Conservation (phyloP, 148 eudicot genomes). For the Amaranthus hypochondriacus region DNA sequence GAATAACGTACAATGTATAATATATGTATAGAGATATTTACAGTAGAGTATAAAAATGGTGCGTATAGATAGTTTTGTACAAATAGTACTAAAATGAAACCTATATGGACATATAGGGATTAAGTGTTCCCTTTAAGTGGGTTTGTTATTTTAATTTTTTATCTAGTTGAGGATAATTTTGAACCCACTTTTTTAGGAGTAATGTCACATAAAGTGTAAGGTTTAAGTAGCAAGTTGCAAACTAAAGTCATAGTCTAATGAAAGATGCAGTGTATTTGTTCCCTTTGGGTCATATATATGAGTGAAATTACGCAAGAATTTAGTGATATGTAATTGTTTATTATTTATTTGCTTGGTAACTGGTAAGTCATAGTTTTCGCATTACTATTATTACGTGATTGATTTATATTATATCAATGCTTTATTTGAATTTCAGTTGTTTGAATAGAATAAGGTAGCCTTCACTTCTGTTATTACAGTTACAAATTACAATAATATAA, state of each 20-base stretch:
- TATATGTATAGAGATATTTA: too few relatives aligned
- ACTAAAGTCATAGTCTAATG: background rate
- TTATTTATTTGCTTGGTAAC: background rate
- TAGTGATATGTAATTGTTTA: background rate
- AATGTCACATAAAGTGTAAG: background rate
- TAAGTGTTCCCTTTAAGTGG: background rate
- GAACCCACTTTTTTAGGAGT: background rate
- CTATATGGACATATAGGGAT: background rate
- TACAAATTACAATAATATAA: background rate
- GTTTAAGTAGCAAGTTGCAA: background rate
- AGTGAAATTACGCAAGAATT: background rate
- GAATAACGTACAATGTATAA: too few relatives aligned
- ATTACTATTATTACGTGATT: background rate
- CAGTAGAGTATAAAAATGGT: too few relatives aligned
- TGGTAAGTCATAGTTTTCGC: conserved; percentile 1
- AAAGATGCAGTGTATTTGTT: background rate
- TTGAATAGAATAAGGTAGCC: too few relatives aligned
- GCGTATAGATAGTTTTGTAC: too few relatives aligned
- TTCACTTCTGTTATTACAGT: background rate
- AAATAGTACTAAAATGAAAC: too few relatives aligned
- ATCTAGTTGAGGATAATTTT: background rate
- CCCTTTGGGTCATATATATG: background rate
- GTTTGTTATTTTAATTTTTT: background rate
- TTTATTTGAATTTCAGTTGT: background rate
- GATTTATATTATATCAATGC: background rate